phyloP scores from a whole-genome alignment of 108 stramenopile species.

The Hondaea fermentalgiana region DNA sequence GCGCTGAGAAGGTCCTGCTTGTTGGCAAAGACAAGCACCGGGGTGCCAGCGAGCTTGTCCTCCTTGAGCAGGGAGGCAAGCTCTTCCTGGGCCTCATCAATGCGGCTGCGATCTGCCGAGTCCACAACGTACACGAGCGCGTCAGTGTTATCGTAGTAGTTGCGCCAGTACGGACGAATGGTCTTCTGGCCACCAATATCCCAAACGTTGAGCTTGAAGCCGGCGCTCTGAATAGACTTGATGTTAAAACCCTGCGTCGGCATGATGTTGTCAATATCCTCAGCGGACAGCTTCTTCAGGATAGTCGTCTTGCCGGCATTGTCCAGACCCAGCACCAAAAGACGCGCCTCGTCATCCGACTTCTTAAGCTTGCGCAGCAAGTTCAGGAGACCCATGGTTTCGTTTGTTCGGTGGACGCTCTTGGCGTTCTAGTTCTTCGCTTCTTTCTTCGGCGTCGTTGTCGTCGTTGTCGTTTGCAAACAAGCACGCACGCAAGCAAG shows the following conservation, averaged over 20 bases:
- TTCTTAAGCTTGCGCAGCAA: slow-evolving; percentile 65
- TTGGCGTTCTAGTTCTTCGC: no score
- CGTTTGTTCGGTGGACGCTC: not conserved
- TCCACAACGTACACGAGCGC: slow-evolving; percentile 51
- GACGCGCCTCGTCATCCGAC: slow-evolving; percentile 54
- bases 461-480: no score
- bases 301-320: slow-evolving; percentile 67
- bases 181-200: slow-evolving; percentile 57
- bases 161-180: slow-evolving; percentile 57
- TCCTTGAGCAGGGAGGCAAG: slow-evolving; percentile 39
- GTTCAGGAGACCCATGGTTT: slow-evolving; percentile 43
- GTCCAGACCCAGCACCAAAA: slow-evolving; percentile 61
- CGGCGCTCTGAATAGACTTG: slow-evolving; percentile 54
- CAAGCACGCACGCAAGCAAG: no score
- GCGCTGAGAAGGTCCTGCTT: slow-evolving; percentile 63
- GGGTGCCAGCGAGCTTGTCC: slow-evolving; percentile 51
- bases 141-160: slow-evolving; percentile 58
- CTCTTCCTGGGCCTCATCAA: slow-evolving; percentile 38
- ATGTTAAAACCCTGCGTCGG: slow-evolving; percentile 71
- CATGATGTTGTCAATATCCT: slow-evolving; percentile 47
- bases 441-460: no score
- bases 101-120: slow-evolving; percentile 26
- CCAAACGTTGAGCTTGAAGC: slow-evolving; percentile 66
- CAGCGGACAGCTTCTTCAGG: slow-evolving; percentile 57
- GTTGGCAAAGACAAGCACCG: slow-evolving; percentile 59